Percentiles rank a stretch among this genome's conserved stretches.
Conservation (phyloP, 2,329 filamentous ascomycete species). For the Claviceps maximensis region DNA sequence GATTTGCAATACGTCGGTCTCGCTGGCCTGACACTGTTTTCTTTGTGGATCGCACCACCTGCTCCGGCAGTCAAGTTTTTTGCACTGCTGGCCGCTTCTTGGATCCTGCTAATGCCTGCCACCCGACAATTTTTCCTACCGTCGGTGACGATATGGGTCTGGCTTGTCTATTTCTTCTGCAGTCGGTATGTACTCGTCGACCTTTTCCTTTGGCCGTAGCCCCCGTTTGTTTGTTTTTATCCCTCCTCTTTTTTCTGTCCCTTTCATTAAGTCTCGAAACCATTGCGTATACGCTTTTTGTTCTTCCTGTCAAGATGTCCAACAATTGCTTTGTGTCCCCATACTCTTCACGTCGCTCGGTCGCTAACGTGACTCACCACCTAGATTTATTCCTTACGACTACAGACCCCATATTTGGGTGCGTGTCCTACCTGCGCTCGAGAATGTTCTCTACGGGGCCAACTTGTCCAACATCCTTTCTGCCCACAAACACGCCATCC, state of each 20-base stretch:
- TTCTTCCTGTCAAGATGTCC: too few species aligned
- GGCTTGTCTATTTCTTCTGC: slow-evolving; percentile 83
- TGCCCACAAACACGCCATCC: slow-evolving; percentile 67
- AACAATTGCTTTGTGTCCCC: neutral
- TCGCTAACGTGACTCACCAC: neutral
- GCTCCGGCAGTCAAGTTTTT: slow-evolving; percentile 68
- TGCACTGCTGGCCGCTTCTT: slow-evolving; percentile 51
- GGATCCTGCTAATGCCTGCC: slow-evolving; percentile 65
- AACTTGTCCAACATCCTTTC: slow-evolving; percentile 94
- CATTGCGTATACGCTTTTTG: neutral
- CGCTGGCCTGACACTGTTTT: slow-evolving; percentile 65
- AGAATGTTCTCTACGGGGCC: slow-evolving; percentile 92
- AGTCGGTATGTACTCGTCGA: slow-evolving; percentile 57
- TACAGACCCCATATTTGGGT: slow-evolving; percentile 93
- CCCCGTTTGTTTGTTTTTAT: neutral
- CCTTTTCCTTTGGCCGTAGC: neutral
- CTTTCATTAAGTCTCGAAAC: neutral
- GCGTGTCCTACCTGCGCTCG: slow-evolving; percentile 80
- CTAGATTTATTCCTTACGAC: slow-evolving; percentile 75
- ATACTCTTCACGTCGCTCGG: neutral
- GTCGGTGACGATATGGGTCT: slow-evolving; percentile 71
- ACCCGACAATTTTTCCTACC: slow-evolving; percentile 88
- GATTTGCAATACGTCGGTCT: slow-evolving; percentile 77
- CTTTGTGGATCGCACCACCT: slow-evolving; percentile 67
- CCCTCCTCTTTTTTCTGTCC: too few species aligned